phyloP scores from a whole-genome alignment of 2,329 filamentous ascomycete genomes.

The Penicillium sp. region DNA sequence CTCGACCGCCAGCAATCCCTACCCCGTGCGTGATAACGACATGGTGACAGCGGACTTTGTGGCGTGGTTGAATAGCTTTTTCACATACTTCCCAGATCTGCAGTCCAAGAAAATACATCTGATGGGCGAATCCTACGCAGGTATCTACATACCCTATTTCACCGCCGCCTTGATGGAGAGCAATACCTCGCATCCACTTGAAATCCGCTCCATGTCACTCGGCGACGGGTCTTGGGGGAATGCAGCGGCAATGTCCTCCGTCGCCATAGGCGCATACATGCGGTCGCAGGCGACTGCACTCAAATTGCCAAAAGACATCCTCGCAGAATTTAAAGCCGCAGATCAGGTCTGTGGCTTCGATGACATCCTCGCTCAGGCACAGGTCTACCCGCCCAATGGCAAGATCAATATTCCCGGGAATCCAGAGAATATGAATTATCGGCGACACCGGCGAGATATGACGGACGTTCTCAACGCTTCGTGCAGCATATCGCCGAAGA shows the following conservation, averaged over 20 bases:
- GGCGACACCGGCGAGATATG: constrained; percentile 23
- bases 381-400: constrained; percentile 39
- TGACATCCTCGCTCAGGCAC: constrained; percentile 35
- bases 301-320: constrained; percentile 36
- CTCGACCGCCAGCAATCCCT: constrained; percentile 39
- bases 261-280: constrained; percentile 39
- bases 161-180: constrained; percentile 40
- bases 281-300: constrained; percentile 34
- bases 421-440: constrained; percentile 40
- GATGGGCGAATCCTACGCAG: constrained; percentile 49
- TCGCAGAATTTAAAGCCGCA: constrained; percentile 39
- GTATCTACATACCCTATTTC: constrained; percentile 48
- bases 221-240: constrained; percentile 48
- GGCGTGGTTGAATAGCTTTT: constrained; percentile 41
- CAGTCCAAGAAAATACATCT: constrained; percentile 42
- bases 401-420: constrained; percentile 41
- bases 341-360: constrained; percentile 43
- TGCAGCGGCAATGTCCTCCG: constrained; percentile 42
- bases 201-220: constrained; percentile 44
- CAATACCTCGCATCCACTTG: constrained; percentile 34
- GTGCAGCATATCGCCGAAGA: constrained; percentile 37
- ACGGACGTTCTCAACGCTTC: constrained; percentile 22
- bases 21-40: constrained; percentile 37
- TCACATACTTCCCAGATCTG: constrained; percentile 39
- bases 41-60: constrained; percentile 40